Evolutionary conservation across 805 yeast species (phyloP), one percentile per base, ranked within the genome.

Genomic region (Candida cerambycidarum): DNA sequence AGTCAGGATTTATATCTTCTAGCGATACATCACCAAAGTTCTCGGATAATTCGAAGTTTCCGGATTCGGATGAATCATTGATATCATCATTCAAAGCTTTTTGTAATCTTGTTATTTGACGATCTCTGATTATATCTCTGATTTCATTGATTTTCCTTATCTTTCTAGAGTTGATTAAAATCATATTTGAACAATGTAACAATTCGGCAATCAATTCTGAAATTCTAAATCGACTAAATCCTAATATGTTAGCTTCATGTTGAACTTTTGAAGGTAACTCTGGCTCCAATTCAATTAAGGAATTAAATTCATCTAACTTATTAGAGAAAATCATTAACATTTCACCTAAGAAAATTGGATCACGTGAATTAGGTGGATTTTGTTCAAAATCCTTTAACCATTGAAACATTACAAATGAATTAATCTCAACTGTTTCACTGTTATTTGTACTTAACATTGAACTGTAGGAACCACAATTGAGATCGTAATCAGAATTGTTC

Each of bases 121-220:
- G 62, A 2, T 47, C 50, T 45, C 97, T 75, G 46, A 83, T 79
- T 10, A 65, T 61, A 55, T 89, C 96, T 38, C 97, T 76, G 43
- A 83, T 80, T 29, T 65, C 62, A 17, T 89, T 81, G 33, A 88
- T 75, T 23, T 72, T 71, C 61, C 87, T 83, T 42, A 90, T 89
- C 40, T 74, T 75, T 31, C 76, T 79, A 35, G 90, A 89, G 60
- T 92, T 93, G 51, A 93, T 75, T 14, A 89, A 72, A 0, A 85
- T 88, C 98, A 93, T 93, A 65, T 93, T 93, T n/a, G 97, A 89
- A 59, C 99, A 93, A 63, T 93, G 99, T 43, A 93, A 73, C 31
- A 93, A 72, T 57, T 93, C 99, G 0, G 99, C 99, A 38, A 93
- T 80, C 40, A 93, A 69, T 64, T 93, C 99, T 47, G 96, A 83